Percentiles rank a stretch among this genome's conserved stretches.
Evolutionary conservation across 345 rosid species (phyloP).

Genomic region (Melastoma malabathricum): DNA sequence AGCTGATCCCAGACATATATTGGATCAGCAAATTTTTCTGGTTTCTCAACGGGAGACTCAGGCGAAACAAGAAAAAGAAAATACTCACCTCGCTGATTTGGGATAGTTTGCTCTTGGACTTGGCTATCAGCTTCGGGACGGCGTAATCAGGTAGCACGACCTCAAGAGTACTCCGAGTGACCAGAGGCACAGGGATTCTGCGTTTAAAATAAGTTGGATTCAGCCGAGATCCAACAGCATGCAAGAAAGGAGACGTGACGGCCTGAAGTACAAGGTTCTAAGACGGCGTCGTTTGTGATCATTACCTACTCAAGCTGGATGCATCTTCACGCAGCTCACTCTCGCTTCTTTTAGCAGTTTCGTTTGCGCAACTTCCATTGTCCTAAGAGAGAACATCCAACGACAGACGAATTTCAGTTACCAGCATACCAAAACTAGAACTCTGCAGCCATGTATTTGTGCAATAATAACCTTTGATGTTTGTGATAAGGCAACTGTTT

Average conservation of each 20-base stretch:
- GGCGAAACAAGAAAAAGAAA: slow-evolving; percentile 1
- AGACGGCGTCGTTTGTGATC: neutral
- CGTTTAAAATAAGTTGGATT: slow-evolving; percentile 2
- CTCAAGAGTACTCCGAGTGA: slow-evolving; percentile 91
- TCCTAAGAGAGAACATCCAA: slow-evolving; percentile 35
- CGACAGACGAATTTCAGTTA: too few relatives aligned
- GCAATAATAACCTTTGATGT: slow-evolving; percentile 38
- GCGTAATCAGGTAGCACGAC: slow-evolving; percentile 80
- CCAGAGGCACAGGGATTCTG: slow-evolving; percentile 65
- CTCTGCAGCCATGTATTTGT: neutral
- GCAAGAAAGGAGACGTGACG: neutral
- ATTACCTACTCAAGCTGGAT: slow-evolving; percentile 52
- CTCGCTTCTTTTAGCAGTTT: slow-evolving; percentile 41
- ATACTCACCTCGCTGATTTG: slow-evolving; percentile 90
- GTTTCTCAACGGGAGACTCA: neutral
- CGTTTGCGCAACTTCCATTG: slow-evolving; percentile 29
- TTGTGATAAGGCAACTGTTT: slow-evolving; percentile 22
- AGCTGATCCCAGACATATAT: slow-evolving; percentile 29
- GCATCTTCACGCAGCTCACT: slow-evolving; percentile 60
- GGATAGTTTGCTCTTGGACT: slow-evolving; percentile 79
- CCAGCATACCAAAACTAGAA: neutral
- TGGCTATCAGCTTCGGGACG: slow-evolving; percentile 71
- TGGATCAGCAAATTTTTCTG: neutral
- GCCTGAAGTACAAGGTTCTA: too few relatives aligned
- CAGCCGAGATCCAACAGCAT: neutral